Evolutionary conservation across 2,329 filamentous ascomycete genomes (phyloP), one percentile per base, ranked within the genome.

Genomic region (Fusarium solani-melongenae): DNA sequence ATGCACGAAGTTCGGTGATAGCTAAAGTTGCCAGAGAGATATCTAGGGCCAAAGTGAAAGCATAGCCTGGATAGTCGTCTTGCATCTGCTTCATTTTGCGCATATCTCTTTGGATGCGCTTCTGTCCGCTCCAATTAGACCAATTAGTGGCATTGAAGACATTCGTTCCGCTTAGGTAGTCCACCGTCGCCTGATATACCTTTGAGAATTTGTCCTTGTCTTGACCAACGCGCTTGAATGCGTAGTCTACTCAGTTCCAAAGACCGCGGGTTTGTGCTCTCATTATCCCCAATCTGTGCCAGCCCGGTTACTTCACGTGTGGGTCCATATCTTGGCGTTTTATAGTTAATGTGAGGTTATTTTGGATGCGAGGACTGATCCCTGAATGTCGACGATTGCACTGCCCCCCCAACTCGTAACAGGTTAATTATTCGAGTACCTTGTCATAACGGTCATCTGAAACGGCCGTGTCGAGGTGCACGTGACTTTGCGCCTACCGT

Each of bases 401-500:
- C 46, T 31, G 46, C 46, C 24, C 29, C 29, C 10, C 10, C 24
- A n/a, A 51, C 15, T 34, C 5, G n/a, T 10, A 34, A 14, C 51
- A 17, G 14, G 12, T 15, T 20, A 34, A 55, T 55, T 29, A 14
- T 20, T 53, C 17, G 46, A 51, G 10, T 51, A 4, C 14, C 29
- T 24, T 14, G 14, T 15, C 51, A 31, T 24, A 51, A 51, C 46
- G n/a, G 31, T 55, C 5, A 20, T 55, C 8, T 55, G 51, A 55
- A 33, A 33, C 51, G 51, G 31, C 6, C 11, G 2, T 17, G 38
- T 33, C 38, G 10, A 36, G 2, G 15, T 20, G 15, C 71, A 74
- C 71, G 68, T 73, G 71, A 74, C 64, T 41, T 22, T 12, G 15
- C 27, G 34, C 14, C 15, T 53, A 17, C 44, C 39, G 22, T 38